Conservation (phyloP, 371 early-diverging fungal species). For the Apophysomyces trapeziformis region DNA sequence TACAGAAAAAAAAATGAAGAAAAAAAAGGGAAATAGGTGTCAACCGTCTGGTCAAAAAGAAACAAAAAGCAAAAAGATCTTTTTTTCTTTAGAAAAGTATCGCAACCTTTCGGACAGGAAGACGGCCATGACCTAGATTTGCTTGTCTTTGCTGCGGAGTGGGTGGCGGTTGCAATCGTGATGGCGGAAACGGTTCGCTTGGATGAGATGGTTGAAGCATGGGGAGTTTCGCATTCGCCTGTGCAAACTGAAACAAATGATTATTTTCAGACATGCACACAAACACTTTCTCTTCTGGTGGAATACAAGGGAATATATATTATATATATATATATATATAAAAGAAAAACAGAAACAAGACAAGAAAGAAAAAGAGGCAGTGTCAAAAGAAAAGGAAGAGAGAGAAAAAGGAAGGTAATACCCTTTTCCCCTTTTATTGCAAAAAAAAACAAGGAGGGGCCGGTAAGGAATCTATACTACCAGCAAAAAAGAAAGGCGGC, state of each 20-base stretch:
- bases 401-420: slow-evolving; percentile 18
- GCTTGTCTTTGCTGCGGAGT: slow-evolving; percentile 11
- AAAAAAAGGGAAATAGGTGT: neutral
- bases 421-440: slow-evolving; percentile 7
- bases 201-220: slow-evolving; percentile 21
- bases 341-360: slow-evolving; percentile 16
- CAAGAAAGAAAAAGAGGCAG: slow-evolving; percentile 2
- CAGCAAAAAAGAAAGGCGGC: too few relatives aligned
- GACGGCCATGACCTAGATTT: slow-evolving; percentile 12
- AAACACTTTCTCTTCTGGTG: neutral
- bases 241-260: slow-evolving; percentile 50
- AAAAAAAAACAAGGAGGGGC: neutral
- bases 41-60: too few relatives aligned
- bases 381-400: slow-evolving; percentile 14
- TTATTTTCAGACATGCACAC: slow-evolving; percentile 39
- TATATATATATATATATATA: slow-evolving; percentile 10
- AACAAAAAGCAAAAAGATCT: too few relatives aligned
- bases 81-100: neutral
- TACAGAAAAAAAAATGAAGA: slow-evolving; percentile 6
- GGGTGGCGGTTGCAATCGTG: slow-evolving; percentile 10
- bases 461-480: too few relatives aligned
- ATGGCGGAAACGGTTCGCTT: slow-evolving; percentile 4
- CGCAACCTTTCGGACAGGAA: slow-evolving; percentile 39
- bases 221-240: slow-evolving; percentile 43
- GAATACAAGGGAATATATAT: slow-evolving; percentile 12